Evolutionary conservation across 2,329 filamentous ascomycete genomes (phyloP).

Genomic region (Verticillium klebahnii): DNA sequence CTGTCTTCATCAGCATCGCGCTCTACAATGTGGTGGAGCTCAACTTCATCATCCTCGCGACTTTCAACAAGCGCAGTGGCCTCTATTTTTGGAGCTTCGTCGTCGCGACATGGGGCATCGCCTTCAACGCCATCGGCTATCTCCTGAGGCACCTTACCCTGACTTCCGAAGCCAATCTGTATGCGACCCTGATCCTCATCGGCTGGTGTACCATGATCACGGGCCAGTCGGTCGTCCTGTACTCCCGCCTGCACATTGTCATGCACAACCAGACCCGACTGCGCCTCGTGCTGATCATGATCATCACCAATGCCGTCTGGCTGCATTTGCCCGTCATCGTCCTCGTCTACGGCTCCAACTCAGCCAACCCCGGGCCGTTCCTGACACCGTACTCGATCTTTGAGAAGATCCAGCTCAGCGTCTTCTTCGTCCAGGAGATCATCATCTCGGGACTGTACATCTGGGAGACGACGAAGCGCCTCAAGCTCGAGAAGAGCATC

Average conservation of each 20-base stretch:
- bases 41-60: conserved; percentile 28
- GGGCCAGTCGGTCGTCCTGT: conserved; percentile 56
- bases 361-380: conserved; percentile 25
- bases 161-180: conserved; percentile 22
- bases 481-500: conserved; percentile 5
- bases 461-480: conserved; percentile 42
- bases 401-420: conserved; percentile 51
- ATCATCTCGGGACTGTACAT: conserved; percentile 50
- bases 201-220: conserved; percentile 50
- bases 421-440: conserved; percentile 51
- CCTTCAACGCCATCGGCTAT: conserved; percentile 38
- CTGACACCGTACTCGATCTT: conserved; percentile 35
- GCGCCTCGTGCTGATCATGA: conserved; percentile 48
- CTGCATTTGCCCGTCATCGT: conserved; percentile 51
- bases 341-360: conserved; percentile 48
- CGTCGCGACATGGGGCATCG: conserved; percentile 27
- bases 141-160: conserved; percentile 39
- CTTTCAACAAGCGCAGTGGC: conserved; percentile 27
- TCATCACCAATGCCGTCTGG: conserved; percentile 47
- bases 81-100: conserved; percentile 36
- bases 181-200: conserved; percentile 31
- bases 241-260: conserved; percentile 57
- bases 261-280: conserved; percentile 43
- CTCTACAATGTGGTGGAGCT: conserved; percentile 32
- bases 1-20: conserved; percentile 24